Percentiles rank a stretch among this genome's conserved stretches.
Evolutionary conservation across 306 rosid species (phyloP).

Genomic region (Macrotyloma uniflorum): DNA sequence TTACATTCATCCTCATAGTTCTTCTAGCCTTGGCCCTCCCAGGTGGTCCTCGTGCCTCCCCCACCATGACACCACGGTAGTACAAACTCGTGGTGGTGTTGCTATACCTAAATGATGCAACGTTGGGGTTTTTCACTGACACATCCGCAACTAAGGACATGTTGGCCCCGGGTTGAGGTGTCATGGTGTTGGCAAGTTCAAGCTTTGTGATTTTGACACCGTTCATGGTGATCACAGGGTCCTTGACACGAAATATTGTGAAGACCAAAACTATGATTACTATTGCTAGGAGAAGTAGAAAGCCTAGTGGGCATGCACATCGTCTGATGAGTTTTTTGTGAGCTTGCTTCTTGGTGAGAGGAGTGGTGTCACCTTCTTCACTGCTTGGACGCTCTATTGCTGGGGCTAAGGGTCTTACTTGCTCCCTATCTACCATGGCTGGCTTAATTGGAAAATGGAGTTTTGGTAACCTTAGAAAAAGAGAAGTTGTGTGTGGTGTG

Average conservation of each 20-base stretch:
- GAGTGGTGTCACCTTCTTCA: constrained; percentile 22
- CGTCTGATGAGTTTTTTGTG: constrained; percentile 43
- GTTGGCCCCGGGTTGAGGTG: constrained; percentile 48
- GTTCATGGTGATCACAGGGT: constrained; percentile 60
- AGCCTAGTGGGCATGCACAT: constrained; percentile 38
- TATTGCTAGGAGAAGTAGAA: constrained; percentile 32
- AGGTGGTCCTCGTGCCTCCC: constrained; percentile 62
- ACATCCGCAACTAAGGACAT: constrained; percentile 56
- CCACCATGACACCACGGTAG: constrained; percentile 46
- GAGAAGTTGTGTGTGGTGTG: not conserved
- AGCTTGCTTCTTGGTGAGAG: not conserved
- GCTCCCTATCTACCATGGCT: constrained; percentile 55
- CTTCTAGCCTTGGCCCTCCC: constrained; percentile 55
- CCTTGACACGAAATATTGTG: constrained; percentile 58
- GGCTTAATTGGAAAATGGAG: not conserved
- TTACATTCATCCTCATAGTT: constrained; percentile 61
- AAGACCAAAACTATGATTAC: constrained; percentile 45
- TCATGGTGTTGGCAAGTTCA: constrained; percentile 39
- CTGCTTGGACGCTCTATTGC: constrained; percentile 17
- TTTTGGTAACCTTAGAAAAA: not conserved
- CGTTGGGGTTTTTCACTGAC: constrained; percentile 63
- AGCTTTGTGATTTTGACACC: constrained; percentile 43
- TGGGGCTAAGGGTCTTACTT: constrained; percentile 56
- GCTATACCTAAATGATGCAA: constrained; percentile 57
- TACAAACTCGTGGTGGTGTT: constrained; percentile 64